These are phyloP conservation scores for Solanum hybrid DNA, from an alignment of 305 asterid genomes.

Conservation along the genomic window DNA sequence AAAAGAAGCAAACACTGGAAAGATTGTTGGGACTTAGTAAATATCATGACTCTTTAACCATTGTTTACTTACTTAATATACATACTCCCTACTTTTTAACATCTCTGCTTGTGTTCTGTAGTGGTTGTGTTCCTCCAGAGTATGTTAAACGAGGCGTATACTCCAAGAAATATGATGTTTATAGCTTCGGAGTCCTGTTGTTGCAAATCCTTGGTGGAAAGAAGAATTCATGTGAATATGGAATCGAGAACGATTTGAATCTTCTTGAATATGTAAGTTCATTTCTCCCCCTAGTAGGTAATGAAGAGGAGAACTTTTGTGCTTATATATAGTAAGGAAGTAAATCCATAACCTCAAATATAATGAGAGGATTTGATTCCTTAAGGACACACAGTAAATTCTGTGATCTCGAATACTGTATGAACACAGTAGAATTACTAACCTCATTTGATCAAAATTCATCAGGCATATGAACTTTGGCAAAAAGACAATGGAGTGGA, in stretches of 20 bases:
- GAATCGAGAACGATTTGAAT: conserved; percentile 9
- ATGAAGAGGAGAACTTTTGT: neutral
- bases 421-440: neutral
- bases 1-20: conserved; percentile 19
- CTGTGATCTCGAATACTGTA: neutral
- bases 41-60: neutral
- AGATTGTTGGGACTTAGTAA: conserved; percentile 2
- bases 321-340: neutral
- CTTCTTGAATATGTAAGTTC: conserved; percentile 28
- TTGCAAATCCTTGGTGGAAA: conserved; percentile 31
- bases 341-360: too few species aligned
- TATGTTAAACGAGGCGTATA: conserved; percentile 28
- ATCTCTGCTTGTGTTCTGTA: neutral
- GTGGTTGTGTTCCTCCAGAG: conserved; percentile 33
- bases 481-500: conserved; percentile 7
- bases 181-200: conserved; percentile 31
- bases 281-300: neutral
- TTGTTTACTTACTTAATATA: neutral
- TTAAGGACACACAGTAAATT: neutral
- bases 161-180: conserved; percentile 30
- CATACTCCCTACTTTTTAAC: neutral
- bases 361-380: too few species aligned
- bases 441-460: neutral
- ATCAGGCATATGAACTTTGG: conserved; percentile 36
- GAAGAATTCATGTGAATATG: conserved; percentile 17